Base-by-base conservation (phyloP, 2,329 filamentous ascomycete genomes). In the Neobulgaria alba region DNA sequence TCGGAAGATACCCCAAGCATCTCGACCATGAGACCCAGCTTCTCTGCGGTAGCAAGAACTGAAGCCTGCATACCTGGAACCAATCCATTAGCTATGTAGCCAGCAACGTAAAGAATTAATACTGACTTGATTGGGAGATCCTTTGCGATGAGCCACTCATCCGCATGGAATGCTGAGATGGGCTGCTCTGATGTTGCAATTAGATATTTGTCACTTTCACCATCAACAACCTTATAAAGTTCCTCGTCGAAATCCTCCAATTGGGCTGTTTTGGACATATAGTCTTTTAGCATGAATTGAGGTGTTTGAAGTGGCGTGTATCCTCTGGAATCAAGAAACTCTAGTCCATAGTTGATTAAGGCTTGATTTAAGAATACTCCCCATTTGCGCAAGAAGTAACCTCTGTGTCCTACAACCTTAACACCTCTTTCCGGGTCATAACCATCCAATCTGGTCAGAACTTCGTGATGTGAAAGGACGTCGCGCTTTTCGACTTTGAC, bases 231-330 rank as follows among this genome's bases (percentile, higher is more conserved):
- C 68, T 96, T 96, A 74, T 98, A 98, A 38, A 98, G 71, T 64
- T 96, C 90, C 63, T 96, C 92, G 59, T 98, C 92, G 58, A 98
- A 98, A 58, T 95, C 85, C 53, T 92, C 88, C 18, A 98, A 78
- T 66, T 98, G 92, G 2, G 92, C 92, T 0, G 92, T 98, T 72
- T 96, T 96, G 46, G 85, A 89, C 92, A 98, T 98, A 62, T 87
- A 82, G 37, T 94, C 85, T 63, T 85, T 85, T 48, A 90, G 75
- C 85, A 96, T 95, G 71, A 98, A 93, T 59, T 87, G 88, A 2
- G 89, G 89, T 2, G 90, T 83, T 59, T 92, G 85, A 51, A 90
- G 78, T 5, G 85, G 81, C 20, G 75, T 87, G 65, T 88, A 94
- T 42, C 84, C 88, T 63, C 82, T 84, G 55, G 76, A 71, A 63